Conservation (phyloP, 192 early-diverging fungal species). For the Backusella tarrabulga region DNA sequence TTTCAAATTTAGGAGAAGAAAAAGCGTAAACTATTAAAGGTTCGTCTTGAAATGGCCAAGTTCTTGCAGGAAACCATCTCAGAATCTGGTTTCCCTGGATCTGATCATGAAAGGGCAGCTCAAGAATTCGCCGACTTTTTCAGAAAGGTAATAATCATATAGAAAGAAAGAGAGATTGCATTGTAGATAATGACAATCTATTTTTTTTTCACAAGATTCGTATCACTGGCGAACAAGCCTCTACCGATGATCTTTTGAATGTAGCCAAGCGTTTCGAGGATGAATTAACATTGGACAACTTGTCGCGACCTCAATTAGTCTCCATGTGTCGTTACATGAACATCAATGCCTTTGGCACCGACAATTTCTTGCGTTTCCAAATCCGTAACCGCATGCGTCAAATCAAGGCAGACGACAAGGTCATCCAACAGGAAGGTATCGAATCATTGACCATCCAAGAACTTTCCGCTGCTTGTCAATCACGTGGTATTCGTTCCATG, state of each 20-base stretch:
- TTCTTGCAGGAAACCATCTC: constrained; percentile 95
- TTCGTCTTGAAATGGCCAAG: constrained; percentile 92
- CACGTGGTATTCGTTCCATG: constrained; percentile 86
- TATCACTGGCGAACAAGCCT: constrained; percentile 75
- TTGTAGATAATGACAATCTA: neutral
- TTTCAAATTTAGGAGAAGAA: constrained; percentile 80
- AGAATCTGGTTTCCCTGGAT: constrained; percentile 66
- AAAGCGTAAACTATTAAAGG: constrained; percentile 85
- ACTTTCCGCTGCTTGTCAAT: constrained; percentile 81
- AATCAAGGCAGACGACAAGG: constrained; percentile 84
- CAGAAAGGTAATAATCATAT: constrained; percentile 55
- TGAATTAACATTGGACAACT: constrained; percentile 88
- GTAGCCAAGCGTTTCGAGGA: constrained; percentile 92
- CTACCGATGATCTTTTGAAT: constrained; percentile 78
- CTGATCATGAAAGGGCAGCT: constrained; percentile 51
- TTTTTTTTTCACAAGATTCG: constrained; percentile 56
- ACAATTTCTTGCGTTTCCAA: constrained; percentile 91
- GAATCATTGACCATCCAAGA: constrained; percentile 88
- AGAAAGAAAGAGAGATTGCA: no score
- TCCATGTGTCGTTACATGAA: constrained; percentile 96
- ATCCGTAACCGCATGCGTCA: constrained; percentile 85
- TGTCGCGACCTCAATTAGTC: constrained; percentile 93
- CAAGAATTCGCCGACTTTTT: constrained; percentile 78
- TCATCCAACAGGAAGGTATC: constrained; percentile 85
- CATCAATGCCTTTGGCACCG: constrained; percentile 96